These are phyloP conservation scores for Amniculicola lignicola DNA, from an alignment of 495 filamentous ascomycete genomes.

Conservation along the genomic window DNA sequence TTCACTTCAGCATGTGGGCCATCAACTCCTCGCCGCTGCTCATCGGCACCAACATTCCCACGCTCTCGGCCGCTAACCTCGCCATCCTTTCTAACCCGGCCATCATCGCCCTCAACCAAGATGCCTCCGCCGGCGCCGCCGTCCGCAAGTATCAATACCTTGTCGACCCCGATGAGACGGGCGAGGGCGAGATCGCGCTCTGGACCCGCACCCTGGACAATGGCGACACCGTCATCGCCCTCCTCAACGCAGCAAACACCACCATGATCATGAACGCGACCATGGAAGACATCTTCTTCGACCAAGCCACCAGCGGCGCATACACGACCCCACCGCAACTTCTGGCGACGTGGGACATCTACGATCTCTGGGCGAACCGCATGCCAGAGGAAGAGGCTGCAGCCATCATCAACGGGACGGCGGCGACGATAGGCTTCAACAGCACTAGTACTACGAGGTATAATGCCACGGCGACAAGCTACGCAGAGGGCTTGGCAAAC, in stretches of 20 bases:
- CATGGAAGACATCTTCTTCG: conserved; percentile 55
- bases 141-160: conserved; percentile 28
- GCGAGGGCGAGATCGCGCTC: conserved; percentile 48
- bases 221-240: conserved; percentile 49
- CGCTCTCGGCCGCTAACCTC: conserved; percentile 29
- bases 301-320: conserved; percentile 43
- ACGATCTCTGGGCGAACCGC: conserved; percentile 56
- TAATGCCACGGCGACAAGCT: conserved; percentile 46
- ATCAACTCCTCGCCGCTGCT: conserved; percentile 30
- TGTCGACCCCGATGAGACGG: conserved; percentile 34
- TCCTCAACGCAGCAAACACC: conserved; percentile 48
- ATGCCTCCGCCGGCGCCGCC: conserved; percentile 17
- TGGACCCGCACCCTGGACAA: conserved; percentile 49
- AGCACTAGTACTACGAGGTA: conserved; percentile 38
- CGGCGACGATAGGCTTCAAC: conserved; percentile 1
- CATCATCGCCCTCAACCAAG: conserved; percentile 34
- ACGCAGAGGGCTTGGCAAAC: conserved; percentile 43
- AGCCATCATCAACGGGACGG: conserved; percentile 42
- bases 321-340: conserved; percentile 41
- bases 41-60: conserved; percentile 35
- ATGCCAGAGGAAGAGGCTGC: conserved; percentile 48
- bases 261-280: conserved; percentile 50
- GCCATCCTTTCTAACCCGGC: conserved; percentile 36
- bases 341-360: conserved; percentile 49
- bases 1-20: conserved; percentile 40